phyloP scores from a whole-genome alignment of 192 early-diverging fungal species.

The Backusella tarrabulga region DNA sequence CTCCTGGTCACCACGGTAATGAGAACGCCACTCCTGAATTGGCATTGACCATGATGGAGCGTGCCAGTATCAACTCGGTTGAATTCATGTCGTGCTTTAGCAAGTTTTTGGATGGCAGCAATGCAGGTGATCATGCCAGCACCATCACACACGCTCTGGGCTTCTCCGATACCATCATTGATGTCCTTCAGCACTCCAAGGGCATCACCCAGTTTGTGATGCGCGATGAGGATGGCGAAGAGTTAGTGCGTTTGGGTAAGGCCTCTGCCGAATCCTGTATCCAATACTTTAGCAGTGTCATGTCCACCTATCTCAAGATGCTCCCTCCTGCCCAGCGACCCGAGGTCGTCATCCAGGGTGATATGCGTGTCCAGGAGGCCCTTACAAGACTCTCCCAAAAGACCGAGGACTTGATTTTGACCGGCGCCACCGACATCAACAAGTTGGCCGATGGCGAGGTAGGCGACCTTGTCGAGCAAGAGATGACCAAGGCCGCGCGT shows the following conservation, averaged over 20 bases:
- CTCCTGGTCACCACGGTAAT: conserved; percentile 80
- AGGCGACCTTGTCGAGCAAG: conserved; percentile 88
- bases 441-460: conserved; percentile 70
- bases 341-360: conserved; percentile 71
- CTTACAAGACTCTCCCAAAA: conserved; percentile 70
- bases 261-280: conserved; percentile 64
- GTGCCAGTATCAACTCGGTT: conserved; percentile 65
- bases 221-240: conserved; percentile 79
- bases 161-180: conserved; percentile 78
- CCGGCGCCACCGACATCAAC: conserved; percentile 52
- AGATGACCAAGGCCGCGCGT: conserved; percentile 89
- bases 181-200: conserved; percentile 87
- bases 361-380: conserved; percentile 73
- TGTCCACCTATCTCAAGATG: conserved; percentile 69
- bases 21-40: conserved; percentile 89
- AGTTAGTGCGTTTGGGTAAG: conserved; percentile 68
- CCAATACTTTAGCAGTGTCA: conserved; percentile 85
- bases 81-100: conserved; percentile 53
- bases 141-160: conserved; percentile 79
- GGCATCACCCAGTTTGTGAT: conserved; percentile 81
- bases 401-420: conserved; percentile 73
- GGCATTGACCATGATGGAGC: conserved; percentile 89
- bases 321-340: conserved; percentile 64
- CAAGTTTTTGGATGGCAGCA: conserved; percentile 41
- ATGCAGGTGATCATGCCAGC: conserved; percentile 75